Evolutionary conservation across 2,329 filamentous ascomycete genomes (phyloP).

Genomic region (Colletotrichum destructivum): DNA sequence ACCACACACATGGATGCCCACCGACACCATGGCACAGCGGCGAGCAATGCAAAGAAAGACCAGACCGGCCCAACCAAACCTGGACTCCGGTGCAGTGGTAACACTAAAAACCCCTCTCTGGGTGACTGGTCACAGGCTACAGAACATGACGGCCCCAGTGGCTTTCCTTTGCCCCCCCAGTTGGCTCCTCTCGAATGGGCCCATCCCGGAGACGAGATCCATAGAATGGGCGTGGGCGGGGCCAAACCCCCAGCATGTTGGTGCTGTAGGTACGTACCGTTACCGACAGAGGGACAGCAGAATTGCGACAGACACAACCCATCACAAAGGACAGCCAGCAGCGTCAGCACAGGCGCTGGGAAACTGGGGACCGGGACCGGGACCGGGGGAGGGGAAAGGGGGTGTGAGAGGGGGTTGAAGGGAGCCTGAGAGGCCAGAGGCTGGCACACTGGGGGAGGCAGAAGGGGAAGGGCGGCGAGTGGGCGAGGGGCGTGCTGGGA

Average conservation of each 20-base stretch:
- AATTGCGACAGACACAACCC: conserved; percentile 28
- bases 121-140: conserved; percentile 32
- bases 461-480: background rate
- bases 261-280: conserved; percentile 22
- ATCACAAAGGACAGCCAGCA: conserved; percentile 20
- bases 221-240: background rate
- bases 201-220: conserved; percentile 36
- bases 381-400: conserved; percentile 14
- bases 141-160: conserved; percentile 31
- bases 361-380: conserved; percentile 10
- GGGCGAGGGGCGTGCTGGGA: conserved; percentile 4
- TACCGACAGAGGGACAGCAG: conserved; percentile 26
- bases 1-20: background rate
- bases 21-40: conserved; percentile 3
- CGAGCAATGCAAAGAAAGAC: conserved; percentile 17
- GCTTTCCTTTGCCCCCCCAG: background rate
- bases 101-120: conserved; percentile 39
- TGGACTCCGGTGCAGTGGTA: conserved; percentile 39
- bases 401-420: background rate
- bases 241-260: background rate
- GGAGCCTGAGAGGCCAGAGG: background rate
- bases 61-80: conserved; percentile 33
- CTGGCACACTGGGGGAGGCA: background rate
- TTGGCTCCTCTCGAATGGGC: conserved; percentile 21
- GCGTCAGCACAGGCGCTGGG: conserved; percentile 35